These are phyloP conservation scores for Camelina sativa DNA, from an alignment of 345 rosid species.

Conservation along the genomic window DNA sequence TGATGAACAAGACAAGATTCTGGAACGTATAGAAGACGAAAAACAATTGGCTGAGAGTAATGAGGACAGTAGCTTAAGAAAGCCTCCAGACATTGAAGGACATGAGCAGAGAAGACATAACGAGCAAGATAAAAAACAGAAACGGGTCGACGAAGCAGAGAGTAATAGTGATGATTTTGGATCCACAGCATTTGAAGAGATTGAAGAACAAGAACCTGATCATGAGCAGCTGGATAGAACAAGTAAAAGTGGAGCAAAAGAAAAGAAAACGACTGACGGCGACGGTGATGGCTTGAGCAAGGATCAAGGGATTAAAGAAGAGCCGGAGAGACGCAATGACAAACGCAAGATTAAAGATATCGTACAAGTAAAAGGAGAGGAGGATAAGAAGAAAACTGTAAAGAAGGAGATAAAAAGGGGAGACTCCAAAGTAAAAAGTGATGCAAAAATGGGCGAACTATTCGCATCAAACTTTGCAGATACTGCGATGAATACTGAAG, in stretches of 20 bases:
- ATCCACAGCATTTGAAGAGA: constrained; percentile 20
- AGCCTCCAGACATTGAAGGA: neutral
- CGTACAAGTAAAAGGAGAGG: too few species aligned
- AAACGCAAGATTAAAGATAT: constrained; percentile 13
- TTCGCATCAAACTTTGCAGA: constrained; percentile 16
- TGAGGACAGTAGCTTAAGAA: neutral
- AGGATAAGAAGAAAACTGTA: too few species aligned
- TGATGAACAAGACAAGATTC: constrained; percentile 28
- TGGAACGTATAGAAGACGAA: neutral
- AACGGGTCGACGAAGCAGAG: constrained; percentile 14
- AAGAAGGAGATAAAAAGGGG: neutral
- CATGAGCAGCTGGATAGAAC: constrained; percentile 5
- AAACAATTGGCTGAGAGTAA: too few species aligned
- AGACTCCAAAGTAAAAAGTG: constrained; percentile 5
- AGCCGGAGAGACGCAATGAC: constrained; percentile 7
- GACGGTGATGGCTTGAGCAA: constrained; percentile 21
- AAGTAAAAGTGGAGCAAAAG: neutral
- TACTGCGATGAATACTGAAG: constrained; percentile 9
- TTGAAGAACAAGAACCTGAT: constrained; percentile 15
- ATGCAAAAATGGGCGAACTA: constrained; percentile 10
- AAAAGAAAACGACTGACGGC: neutral
- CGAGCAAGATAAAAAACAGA: constrained; percentile 2
- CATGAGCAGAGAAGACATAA: neutral
- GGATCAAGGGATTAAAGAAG: constrained; percentile 10
- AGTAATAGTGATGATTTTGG: constrained; percentile 11